Percentiles rank a stretch among this genome's conserved stretches.
These are phyloP conservation scores for Gaultheria prostrata DNA, from an alignment of 148 eudicot species.

Conservation along the genomic window DNA sequence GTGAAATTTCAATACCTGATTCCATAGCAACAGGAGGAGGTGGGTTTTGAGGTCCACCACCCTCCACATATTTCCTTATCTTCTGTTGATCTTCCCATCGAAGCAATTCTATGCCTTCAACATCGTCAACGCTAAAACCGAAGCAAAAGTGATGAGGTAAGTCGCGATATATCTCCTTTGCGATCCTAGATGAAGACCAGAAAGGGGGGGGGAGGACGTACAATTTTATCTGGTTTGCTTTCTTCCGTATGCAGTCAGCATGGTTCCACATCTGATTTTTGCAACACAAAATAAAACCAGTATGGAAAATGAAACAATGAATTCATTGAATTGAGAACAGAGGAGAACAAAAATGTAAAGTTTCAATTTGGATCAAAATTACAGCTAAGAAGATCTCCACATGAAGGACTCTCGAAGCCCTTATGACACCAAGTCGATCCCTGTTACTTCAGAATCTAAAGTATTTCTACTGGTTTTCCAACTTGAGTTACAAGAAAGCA, in stretches of 20 bases:
- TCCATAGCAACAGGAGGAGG: constrained; percentile 35
- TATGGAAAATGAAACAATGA: background rate
- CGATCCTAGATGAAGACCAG: background rate
- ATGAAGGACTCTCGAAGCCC: background rate
- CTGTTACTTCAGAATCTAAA: background rate
- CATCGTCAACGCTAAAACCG: constrained; percentile 59
- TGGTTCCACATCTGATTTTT: constrained; percentile 92
- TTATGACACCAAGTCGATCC: background rate
- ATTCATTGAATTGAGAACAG: background rate
- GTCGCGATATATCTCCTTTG: background rate
- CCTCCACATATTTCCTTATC: constrained; percentile 68
- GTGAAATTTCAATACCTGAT: constrained; percentile 71
- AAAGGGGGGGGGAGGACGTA: constrained; percentile 31
- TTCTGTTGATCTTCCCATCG: constrained; percentile 98
- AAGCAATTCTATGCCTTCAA: constrained; percentile 84
- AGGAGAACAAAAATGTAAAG: background rate
- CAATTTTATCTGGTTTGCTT: constrained; percentile 84
- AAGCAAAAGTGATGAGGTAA: constrained; percentile 6
- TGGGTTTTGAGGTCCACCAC: constrained; percentile 35
- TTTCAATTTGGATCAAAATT: background rate
- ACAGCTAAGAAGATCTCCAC: background rate
- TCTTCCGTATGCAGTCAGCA: constrained; percentile 75
- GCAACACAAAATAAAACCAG: constrained; percentile 16
- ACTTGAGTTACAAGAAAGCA: background rate
- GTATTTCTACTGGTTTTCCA: too few relatives aligned